A percentile compares a stretch with the other conserved stretches of the same genome.
phyloP scores from a whole-genome alignment of 768 basidiomycete species.

The Rhodotorula sphaerocarpa region DNA sequence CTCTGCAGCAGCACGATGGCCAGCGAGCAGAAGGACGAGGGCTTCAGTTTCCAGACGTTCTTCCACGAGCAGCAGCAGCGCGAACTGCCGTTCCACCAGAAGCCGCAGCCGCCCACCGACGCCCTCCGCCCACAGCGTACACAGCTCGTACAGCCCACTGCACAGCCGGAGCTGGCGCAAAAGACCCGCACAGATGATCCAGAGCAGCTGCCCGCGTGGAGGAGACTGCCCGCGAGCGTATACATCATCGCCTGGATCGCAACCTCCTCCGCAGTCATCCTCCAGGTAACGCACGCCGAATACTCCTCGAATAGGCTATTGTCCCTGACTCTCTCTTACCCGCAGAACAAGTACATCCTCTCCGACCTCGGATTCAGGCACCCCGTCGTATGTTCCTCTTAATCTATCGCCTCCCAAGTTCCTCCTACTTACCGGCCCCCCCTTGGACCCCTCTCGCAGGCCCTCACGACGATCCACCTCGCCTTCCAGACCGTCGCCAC shows the following conservation, averaged over 20 bases:
- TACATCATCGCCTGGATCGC: slow-evolving; percentile 83
- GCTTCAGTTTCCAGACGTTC: neutral
- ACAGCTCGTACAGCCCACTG: too few relatives aligned
- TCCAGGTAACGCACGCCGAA: slow-evolving; percentile 47
- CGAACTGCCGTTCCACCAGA: slow-evolving; percentile 20
- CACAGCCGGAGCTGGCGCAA: too few relatives aligned
- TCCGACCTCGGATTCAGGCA: slow-evolving; percentile 69
- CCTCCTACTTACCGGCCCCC: neutral
- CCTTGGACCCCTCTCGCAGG: neutral
- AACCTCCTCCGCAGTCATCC: slow-evolving; percentile 80
- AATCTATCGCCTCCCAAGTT: too few relatives aligned
- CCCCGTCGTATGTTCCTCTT: slow-evolving; percentile 72
- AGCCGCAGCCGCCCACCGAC: neutral
- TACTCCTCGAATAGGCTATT: slow-evolving; percentile 59
- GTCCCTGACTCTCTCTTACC: slow-evolving; percentile 46
- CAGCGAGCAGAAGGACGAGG: too few relatives aligned
- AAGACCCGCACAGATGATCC: too few relatives aligned
- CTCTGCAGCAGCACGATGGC: too few relatives aligned
- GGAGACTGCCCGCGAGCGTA: slow-evolving; percentile 23
- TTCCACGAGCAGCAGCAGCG: slow-evolving; percentile 13
- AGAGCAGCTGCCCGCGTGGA: slow-evolving; percentile 20
- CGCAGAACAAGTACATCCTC: slow-evolving; percentile 34
- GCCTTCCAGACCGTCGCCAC: slow-evolving; percentile 64
- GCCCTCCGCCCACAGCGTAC: slow-evolving; percentile 12
- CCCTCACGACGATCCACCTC: slow-evolving; percentile 33